Percentiles rank a stretch among this genome's conserved stretches.
phyloP scores from a whole-genome alignment of 495 filamentous ascomycete genomes.

The Tuber umbilicatum region DNA sequence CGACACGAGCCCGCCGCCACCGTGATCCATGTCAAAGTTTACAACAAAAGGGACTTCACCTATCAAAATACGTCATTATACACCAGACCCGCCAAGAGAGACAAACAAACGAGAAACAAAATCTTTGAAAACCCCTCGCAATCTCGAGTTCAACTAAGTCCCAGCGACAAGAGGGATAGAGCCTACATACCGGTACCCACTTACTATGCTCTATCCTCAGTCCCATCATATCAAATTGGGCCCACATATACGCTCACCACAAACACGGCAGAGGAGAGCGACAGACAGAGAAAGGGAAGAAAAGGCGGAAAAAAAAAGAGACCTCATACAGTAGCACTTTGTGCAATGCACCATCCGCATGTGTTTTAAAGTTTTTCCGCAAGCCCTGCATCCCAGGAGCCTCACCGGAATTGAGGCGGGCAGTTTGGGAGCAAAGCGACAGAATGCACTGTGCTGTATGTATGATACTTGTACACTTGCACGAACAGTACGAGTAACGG shows the following conservation, averaged over 20 bases:
- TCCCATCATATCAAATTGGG: background rate
- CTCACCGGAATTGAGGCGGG: background rate
- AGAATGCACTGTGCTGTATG: background rate
- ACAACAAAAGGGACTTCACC: background rate
- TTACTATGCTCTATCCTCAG: background rate
- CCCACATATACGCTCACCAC: background rate
- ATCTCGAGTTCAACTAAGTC: background rate
- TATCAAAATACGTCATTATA: background rate
- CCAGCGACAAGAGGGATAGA: background rate
- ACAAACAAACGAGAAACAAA: background rate
- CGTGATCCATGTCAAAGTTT: background rate
- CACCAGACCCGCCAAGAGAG: background rate
- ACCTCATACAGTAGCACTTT: slow-evolving; percentile 6
- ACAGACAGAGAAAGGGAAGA: slow-evolving; percentile 6
- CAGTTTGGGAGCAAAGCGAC: background rate
- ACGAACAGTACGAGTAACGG: background rate
- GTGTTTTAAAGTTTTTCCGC: background rate
- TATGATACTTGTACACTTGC: too few relatives aligned
- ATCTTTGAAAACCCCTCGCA: background rate
- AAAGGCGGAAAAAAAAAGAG: slow-evolving; percentile 5
- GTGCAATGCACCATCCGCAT: background rate
- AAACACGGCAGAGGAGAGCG: background rate
- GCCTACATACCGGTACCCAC: too few relatives aligned
- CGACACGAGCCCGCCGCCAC: background rate
- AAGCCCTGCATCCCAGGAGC: background rate